Base-by-base conservation (phyloP, 2,329 filamentous ascomycete species). In the Neoarthrinium moseri region DNA sequence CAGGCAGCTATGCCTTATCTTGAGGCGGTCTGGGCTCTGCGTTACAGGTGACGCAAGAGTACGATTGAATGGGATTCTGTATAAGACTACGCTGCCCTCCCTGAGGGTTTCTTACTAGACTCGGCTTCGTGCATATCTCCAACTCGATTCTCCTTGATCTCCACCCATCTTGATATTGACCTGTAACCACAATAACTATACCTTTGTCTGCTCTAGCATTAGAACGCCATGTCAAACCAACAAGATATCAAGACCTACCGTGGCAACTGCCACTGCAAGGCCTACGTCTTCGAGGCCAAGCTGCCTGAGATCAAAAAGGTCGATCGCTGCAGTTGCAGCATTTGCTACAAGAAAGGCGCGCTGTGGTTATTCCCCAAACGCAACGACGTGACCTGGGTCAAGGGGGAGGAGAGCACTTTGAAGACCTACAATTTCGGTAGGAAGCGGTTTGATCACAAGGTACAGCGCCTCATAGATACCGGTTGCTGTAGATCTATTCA, bases 301-400 rank as follows among this genome's bases (percentile, higher is more conserved):
- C 36, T 82, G 11, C 78, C 81, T 18, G 79, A 86, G 58, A 72
- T 87, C 49, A 80, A 78, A 55, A 62, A 71, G 4, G 74, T 72
- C 5, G 59, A 64, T 4, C 71, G 78, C 56, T 86, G 86, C 66
- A 83, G 84, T 63, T 89, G 86, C 67, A 86, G 81, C 65, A 78
- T 86, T 52, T 86, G 85, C 60, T 56, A 52, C 55, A 77, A 70
- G 54, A 77, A 75, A 57, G 72, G 64, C 13, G 71, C 72, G 34
- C 57, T 74, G 29, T 74, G 54, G 56, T 30, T 41, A 21, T 46
- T 67, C 26, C 58, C 64, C 6, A 55, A 57, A 4, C 50, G 53
- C 1, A 55, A 51, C 3, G 56, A 61, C 27, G 62, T 78, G 45
- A 68, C 55, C n/a, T 57, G 78, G 43, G 62, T 78, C 56, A 75